phyloP scores from a whole-genome alignment of 352 stramenopile genomes.

The Globisporangium mamillatum region DNA sequence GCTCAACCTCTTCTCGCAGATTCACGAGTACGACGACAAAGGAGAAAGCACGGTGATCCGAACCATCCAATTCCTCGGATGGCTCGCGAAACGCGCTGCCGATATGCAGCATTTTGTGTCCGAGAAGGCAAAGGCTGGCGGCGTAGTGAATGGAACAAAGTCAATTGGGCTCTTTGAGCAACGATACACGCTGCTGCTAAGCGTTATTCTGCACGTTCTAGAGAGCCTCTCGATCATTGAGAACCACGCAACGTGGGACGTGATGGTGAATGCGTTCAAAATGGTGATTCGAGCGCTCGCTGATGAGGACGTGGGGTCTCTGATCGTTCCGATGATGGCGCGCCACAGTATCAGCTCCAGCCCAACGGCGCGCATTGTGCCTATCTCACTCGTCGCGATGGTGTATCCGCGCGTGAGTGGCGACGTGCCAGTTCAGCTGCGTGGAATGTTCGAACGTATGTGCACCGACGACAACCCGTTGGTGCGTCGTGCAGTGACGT shows the following conservation, averaged over 20 bases:
- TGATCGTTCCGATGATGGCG: slow-evolving; percentile 79
- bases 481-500: slow-evolving; percentile 78
- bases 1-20: slow-evolving; percentile 80
- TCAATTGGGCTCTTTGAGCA: slow-evolving; percentile 27
- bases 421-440: slow-evolving; percentile 77
- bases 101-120: slow-evolving; percentile 57
- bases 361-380: slow-evolving; percentile 79
- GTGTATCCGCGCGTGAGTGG: slow-evolving; percentile 68
- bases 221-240: slow-evolving; percentile 88
- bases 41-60: slow-evolving; percentile 82
- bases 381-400: slow-evolving; percentile 71
- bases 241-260: slow-evolving; percentile 87
- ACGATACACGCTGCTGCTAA: slow-evolving; percentile 70
- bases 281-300: slow-evolving; percentile 64
- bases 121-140: slow-evolving; percentile 14
- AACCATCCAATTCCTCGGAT: slow-evolving; percentile 80
- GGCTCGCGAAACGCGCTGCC: slow-evolving; percentile 68
- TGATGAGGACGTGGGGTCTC: slow-evolving; percentile 49
- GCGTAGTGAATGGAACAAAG: slow-evolving; percentile 14
- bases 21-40: slow-evolving; percentile 87
- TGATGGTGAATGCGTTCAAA: slow-evolving; percentile 84
- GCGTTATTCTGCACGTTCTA: slow-evolving; percentile 76
- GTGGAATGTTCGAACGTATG: slow-evolving; percentile 86
- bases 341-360: slow-evolving; percentile 82
- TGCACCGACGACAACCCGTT: slow-evolving; percentile 85